phyloP scores from a whole-genome alignment of 148 eudicot genomes.

The Drosera capensis region DNA sequence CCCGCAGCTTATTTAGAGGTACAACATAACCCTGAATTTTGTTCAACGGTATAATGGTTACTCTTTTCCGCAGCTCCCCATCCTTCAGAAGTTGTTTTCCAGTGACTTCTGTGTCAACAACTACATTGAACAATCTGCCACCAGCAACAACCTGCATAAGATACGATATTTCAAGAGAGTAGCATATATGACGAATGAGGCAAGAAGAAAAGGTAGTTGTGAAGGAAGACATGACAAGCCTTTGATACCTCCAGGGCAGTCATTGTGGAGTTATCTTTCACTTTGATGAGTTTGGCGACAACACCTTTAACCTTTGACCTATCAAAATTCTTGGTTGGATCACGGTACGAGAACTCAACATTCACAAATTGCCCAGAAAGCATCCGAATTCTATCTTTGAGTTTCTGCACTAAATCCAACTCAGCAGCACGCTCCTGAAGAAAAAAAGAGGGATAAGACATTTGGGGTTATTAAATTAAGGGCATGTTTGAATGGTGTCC shows the following conservation, averaged over 20 bases:
- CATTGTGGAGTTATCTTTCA: conserved; percentile 79
- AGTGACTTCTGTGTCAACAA: conserved; percentile 81
- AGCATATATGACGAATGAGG: too few relatives aligned
- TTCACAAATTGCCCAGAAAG: conserved; percentile 58
- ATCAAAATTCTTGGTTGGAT: conserved; percentile 71
- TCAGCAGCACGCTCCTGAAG: conserved; percentile 62
- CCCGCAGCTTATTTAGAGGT: conserved; percentile 41
- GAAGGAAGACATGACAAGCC: conserved; percentile 5
- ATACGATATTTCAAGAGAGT: conserved; percentile 6
- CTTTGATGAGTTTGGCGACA: conserved; percentile 89
- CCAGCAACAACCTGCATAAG: conserved; percentile 80
- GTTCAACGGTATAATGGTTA: conserved; percentile 82
- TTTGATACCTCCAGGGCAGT: conserved; percentile 81
- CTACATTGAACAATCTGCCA: conserved; percentile 72
- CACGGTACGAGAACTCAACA: conserved; percentile 68
- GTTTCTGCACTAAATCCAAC: conserved; percentile 54
- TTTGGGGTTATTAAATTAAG: background rate
- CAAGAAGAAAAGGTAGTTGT: background rate
- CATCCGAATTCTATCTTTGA: conserved; percentile 54
- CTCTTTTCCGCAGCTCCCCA: conserved; percentile 81
- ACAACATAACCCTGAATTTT: conserved; percentile 73
- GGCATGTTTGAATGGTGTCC: background rate
- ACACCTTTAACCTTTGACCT: conserved; percentile 89
- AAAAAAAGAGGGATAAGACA: background rate
- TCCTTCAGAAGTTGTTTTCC: conserved; percentile 85